These are phyloP conservation scores for Podaxis pistillaris DNA, from an alignment of 768 basidiomycete species.

Conservation along the genomic window DNA sequence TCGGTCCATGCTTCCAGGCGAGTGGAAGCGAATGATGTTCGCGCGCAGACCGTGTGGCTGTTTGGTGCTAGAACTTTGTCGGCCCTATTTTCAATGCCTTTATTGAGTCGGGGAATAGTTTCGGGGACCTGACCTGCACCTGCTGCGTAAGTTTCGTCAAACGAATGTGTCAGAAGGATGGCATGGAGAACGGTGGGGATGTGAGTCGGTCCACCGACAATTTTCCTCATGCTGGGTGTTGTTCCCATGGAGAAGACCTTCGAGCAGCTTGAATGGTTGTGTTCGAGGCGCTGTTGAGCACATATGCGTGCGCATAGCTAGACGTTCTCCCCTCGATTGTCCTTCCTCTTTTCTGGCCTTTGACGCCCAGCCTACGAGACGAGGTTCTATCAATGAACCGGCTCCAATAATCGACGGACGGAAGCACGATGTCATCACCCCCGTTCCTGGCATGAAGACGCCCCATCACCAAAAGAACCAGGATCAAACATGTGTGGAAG, in stretches of 20 bases:
- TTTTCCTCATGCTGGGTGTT: background rate
- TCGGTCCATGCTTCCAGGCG: background rate
- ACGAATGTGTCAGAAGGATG: background rate
- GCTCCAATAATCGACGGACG: background rate
- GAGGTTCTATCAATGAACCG: background rate
- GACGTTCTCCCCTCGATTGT: too few relatives aligned
- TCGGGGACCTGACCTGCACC: background rate
- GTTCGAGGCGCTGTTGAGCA: too few relatives aligned
- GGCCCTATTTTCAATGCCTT: background rate
- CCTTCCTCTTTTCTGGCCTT: too few relatives aligned
- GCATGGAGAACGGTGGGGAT: background rate
- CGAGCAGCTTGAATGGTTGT: too few relatives aligned
- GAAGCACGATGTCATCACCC: background rate
- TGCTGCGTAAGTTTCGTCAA: background rate
- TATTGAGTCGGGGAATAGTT: background rate
- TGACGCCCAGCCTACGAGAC: background rate
- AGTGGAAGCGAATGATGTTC: conserved; percentile 2
- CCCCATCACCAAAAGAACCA: background rate
- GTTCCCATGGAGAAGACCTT: background rate
- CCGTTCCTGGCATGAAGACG: conserved; percentile 1
- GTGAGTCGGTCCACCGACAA: background rate
- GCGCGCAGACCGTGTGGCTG: background rate
- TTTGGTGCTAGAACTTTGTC: background rate
- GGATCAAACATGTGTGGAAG: conserved; percentile 11
- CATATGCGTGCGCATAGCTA: too few relatives aligned